These are phyloP conservation scores for Piper longum DNA, from an alignment of 164 flowering plant genomes.

Conservation along the genomic window DNA sequence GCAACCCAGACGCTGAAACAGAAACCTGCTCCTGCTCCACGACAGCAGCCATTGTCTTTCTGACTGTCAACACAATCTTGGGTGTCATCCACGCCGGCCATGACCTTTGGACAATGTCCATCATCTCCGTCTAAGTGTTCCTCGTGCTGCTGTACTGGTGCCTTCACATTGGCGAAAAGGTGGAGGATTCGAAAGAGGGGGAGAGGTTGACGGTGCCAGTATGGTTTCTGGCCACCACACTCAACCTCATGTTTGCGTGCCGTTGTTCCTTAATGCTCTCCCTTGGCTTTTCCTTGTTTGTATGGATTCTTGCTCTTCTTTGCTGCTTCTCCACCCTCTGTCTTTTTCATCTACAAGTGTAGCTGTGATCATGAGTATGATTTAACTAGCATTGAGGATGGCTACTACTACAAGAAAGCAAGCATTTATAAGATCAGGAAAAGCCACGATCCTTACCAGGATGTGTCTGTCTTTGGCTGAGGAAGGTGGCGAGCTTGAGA, in stretches of 20 bases:
- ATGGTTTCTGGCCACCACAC: neutral
- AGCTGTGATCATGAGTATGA: neutral
- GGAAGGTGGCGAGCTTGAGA: no score
- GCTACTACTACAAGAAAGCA: neutral
- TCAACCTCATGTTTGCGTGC: neutral
- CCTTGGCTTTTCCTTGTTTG: neutral
- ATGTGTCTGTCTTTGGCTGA: no score
- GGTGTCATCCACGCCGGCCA: neutral
- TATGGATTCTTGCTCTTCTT: neutral
- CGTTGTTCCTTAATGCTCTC: neutral
- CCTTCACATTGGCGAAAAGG: neutral
- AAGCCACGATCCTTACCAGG: neutral
- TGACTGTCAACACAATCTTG: neutral
- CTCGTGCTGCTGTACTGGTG: neutral
- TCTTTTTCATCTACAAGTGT: neutral
- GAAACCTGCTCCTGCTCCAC: conserved; percentile 13
- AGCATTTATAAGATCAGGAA: neutral
- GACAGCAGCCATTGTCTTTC: neutral
- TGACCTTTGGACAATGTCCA: neutral
- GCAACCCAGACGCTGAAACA: conserved; percentile 13
- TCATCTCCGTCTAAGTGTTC: neutral
- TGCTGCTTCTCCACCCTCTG: neutral
- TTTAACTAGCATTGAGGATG: neutral
- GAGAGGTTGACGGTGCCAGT: conserved; percentile 1
- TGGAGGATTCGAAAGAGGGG: neutral